Percentiles rank a stretch among this genome's conserved stretches.
Conservation (phyloP, 345 rosid genomes). For the Erysimum cheiranthoides region DNA sequence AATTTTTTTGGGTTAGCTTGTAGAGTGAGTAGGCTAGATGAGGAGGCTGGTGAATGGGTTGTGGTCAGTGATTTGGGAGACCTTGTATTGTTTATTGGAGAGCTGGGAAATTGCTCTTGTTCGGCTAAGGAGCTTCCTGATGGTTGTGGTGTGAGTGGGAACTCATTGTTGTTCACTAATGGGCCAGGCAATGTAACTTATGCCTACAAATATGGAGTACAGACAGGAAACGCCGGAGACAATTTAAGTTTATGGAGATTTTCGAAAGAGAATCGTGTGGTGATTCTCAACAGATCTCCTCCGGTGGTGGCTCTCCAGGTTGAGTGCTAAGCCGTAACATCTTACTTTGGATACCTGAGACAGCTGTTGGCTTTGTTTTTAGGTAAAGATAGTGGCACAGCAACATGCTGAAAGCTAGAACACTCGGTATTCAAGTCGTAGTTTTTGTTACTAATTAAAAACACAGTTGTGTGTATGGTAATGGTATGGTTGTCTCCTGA, state of each 20-base stretch:
- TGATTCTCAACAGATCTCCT: not conserved
- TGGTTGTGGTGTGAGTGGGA: conserved; percentile 29
- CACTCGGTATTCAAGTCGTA: too few species aligned
- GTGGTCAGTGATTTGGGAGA: conserved; percentile 12
- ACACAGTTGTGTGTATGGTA: too few species aligned
- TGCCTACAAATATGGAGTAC: not conserved
- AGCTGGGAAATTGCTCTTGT: not conserved
- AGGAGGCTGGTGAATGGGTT: not conserved
- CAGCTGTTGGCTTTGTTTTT: not conserved
- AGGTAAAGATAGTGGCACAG: too few species aligned
- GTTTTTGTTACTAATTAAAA: too few species aligned
- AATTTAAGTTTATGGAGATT: not conserved
- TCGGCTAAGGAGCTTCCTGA: conserved; percentile 9
- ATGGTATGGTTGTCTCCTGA: not conserved
- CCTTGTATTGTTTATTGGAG: conserved; percentile 17
- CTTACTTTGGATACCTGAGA: not conserved
- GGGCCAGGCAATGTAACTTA: not conserved
- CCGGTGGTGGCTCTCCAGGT: not conserved
- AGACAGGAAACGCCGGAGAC: not conserved
- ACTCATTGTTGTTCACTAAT: conserved; percentile 14
- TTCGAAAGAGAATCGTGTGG: not conserved
- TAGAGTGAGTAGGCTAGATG: conserved; percentile 26
- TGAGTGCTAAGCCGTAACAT: not conserved
- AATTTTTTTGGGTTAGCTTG: not conserved
- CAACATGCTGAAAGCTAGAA: too few species aligned